phyloP scores from a whole-genome alignment of 78 protist species.

The Tieghemostelium lacteum region DNA sequence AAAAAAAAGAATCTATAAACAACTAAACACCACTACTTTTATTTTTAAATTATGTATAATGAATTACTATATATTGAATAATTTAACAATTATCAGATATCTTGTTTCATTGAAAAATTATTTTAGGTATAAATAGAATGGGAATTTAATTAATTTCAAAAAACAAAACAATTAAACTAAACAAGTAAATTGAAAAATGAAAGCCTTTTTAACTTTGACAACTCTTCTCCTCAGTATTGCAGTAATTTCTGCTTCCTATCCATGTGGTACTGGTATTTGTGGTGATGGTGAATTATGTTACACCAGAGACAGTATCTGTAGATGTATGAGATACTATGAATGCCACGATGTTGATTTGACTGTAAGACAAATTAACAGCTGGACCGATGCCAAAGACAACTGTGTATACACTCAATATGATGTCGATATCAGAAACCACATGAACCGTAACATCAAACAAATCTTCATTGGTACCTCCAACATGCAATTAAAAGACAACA shows the following conservation, averaged over 20 bases:
- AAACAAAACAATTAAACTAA: not conserved
- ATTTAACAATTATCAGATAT: no score
- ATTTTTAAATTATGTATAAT: no score
- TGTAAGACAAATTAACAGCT: not conserved
- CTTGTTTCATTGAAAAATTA: no score
- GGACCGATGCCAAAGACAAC: conserved; percentile 21
- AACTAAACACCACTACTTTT: no score
- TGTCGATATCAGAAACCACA: conserved; percentile 13
- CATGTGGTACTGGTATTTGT: conserved; percentile 32
- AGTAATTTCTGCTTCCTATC: not conserved
- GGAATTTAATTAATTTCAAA: no score
- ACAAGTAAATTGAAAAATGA: conserved; percentile 25
- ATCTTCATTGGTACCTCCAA: conserved; percentile 15
- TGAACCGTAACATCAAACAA: conserved; percentile 3
- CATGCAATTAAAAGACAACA: not conserved
- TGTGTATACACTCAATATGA: conserved; percentile 16
- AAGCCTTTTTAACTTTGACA: not conserved
- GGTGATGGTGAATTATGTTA: conserved; percentile 9
- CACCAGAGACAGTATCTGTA: not conserved
- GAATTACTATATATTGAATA: no score
- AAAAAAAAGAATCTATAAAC: no score
- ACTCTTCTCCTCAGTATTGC: conserved; percentile 2
- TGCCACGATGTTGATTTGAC: conserved; percentile 24
- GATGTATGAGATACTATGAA: conserved; percentile 5
- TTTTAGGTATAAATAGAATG: no score